phyloP scores from a whole-genome alignment of 257 asterid genomes.

The Coffea canephora region DNA sequence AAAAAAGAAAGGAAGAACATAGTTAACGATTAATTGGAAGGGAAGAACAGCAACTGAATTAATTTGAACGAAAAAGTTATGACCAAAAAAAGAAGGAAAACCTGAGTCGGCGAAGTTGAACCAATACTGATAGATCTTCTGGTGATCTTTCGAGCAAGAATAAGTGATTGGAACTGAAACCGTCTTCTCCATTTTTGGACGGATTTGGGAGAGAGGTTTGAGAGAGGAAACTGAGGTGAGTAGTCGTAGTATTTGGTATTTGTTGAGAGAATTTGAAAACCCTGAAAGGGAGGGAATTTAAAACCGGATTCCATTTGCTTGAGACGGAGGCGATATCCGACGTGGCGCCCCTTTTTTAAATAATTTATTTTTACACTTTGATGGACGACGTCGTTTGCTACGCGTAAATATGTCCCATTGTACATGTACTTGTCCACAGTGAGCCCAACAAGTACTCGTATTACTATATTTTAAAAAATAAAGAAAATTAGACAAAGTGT shows the following conservation, averaged over 20 bases:
- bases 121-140: constrained; percentile 65
- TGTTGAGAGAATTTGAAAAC: constrained; percentile 35
- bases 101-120: constrained; percentile 85
- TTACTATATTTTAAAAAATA: too few relatives aligned
- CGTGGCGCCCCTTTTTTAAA: not conserved
- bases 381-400: too few relatives aligned
- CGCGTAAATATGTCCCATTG: too few relatives aligned
- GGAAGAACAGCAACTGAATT: not conserved
- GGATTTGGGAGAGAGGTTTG: not conserved
- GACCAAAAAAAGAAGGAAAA: constrained; percentile 3
- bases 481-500: too few relatives aligned
- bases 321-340: not conserved
- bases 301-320: not conserved
- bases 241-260: not conserved
- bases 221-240: not conserved
- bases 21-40: not conserved
- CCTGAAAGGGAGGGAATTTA: constrained; percentile 40
- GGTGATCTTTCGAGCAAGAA: constrained; percentile 53
- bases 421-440: too few relatives aligned
- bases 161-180: constrained; percentile 30
- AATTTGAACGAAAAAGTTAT: not conserved
- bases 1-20: too few relatives aligned
- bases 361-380: not conserved
- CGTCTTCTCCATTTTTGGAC: constrained; percentile 37
- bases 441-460: too few relatives aligned